Conservation (phyloP, 2,329 filamentous ascomycete genomes). For the Grosmannia huntii region DNA sequence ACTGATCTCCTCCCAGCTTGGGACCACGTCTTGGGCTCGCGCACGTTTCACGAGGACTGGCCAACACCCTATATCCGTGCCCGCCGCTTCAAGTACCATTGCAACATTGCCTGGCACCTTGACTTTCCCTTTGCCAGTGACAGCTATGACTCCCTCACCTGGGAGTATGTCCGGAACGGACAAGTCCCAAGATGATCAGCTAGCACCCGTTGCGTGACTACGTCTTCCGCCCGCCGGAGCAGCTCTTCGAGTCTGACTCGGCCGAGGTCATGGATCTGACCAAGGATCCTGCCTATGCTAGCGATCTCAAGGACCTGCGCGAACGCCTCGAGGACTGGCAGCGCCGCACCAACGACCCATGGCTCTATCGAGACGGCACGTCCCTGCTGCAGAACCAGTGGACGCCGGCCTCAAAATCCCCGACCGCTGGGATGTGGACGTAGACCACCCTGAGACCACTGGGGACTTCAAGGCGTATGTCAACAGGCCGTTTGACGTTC, state of each 20-base stretch:
- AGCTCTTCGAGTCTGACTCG: conserved; percentile 31
- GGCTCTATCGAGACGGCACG: conserved; percentile 18
- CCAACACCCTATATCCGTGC: conserved; percentile 34
- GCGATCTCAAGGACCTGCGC: not conserved
- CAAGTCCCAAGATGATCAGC: conserved; percentile 21
- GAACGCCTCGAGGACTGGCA: conserved; percentile 17
- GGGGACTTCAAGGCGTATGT: conserved; percentile 15
- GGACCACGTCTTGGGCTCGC: conserved; percentile 33
- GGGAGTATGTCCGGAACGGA: conserved; percentile 29
- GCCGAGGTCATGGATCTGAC: conserved; percentile 32
- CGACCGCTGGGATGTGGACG: conserved; percentile 16
- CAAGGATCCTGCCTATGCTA: conserved; percentile 17
- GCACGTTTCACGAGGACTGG: conserved; percentile 40
- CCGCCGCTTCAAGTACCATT: conserved; percentile 33
- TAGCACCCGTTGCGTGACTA: conserved; percentile 27
- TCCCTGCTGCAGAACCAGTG: conserved; percentile 10
- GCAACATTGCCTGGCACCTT: conserved; percentile 34
- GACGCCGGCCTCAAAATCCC: conserved; percentile 17
- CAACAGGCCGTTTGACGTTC: conserved; percentile 11
- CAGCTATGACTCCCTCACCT: conserved; percentile 29
- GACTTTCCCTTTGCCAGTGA: conserved; percentile 36
- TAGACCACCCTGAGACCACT: conserved; percentile 6
- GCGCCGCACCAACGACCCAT: conserved; percentile 16
- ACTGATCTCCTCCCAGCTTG: conserved; percentile 12
- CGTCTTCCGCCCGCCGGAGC: conserved; percentile 29